Percentiles rank a stretch among this genome's conserved stretches.
phyloP scores from a whole-genome alignment of 78 protist genomes.

The Acrasis kona region DNA sequence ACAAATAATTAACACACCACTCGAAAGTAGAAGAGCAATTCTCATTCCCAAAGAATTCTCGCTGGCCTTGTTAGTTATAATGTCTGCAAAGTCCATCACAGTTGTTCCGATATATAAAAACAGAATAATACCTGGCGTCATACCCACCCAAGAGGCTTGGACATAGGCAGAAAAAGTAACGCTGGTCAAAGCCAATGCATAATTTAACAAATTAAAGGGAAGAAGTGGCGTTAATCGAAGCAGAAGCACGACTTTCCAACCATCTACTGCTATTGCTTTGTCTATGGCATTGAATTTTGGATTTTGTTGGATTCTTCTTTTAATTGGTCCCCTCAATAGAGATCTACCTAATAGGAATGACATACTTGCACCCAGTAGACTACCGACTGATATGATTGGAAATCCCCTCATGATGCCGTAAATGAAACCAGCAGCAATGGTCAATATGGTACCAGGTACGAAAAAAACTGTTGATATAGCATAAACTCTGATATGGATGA shows the following conservation, averaged over 20 bases:
- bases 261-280: neutral
- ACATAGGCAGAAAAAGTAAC: neutral
- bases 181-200: slow-evolving; percentile 3
- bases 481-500: neutral
- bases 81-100: too few relatives aligned
- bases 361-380: slow-evolving; percentile 2
- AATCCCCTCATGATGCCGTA: neutral
- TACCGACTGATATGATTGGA: neutral
- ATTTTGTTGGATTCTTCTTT: neutral
- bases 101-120: too few relatives aligned
- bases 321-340: neutral
- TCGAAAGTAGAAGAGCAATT: too few relatives aligned
- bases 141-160: neutral
- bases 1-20: too few relatives aligned
- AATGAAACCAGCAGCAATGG: neutral
- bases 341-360: slow-evolving; percentile 4
- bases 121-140: neutral
- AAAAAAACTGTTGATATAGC: neutral
- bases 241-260: slow-evolving; percentile 1
- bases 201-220: slow-evolving; percentile 1
- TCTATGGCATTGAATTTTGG: neutral
- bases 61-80: too few relatives aligned
- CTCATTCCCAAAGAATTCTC: too few relatives aligned
- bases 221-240: neutral
- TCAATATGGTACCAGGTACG: slow-evolving; percentile 8